Conservation (phyloP, 208 protist genomes). For the Crithidia mellificae region DNA sequence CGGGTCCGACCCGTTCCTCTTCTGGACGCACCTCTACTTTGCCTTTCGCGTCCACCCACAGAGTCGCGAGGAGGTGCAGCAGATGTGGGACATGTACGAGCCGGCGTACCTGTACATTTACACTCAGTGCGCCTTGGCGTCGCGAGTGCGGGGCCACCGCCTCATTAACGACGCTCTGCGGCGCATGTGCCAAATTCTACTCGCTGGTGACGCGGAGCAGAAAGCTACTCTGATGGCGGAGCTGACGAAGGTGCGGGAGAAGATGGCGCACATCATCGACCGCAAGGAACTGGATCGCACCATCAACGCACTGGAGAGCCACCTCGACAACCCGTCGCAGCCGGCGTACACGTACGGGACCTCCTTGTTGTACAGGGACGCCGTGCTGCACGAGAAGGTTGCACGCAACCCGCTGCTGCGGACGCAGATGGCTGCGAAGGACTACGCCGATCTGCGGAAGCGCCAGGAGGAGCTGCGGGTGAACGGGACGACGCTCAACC, state of each 20-base stretch:
- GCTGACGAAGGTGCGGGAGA: constrained; percentile 79
- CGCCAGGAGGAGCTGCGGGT: constrained; percentile 53
- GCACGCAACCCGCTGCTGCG: constrained; percentile 74
- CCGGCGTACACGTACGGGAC: constrained; percentile 80
- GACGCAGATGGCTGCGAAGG: constrained; percentile 55
- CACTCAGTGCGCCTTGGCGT: constrained; percentile 78
- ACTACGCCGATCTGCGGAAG: constrained; percentile 71
- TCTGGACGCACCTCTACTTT: constrained; percentile 90
- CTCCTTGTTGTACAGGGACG: constrained; percentile 70
- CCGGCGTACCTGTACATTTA: constrained; percentile 84
- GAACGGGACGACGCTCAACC: constrained; percentile 47
- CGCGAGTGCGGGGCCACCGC: constrained; percentile 62
- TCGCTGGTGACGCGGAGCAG: constrained; percentile 59
- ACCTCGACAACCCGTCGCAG: constrained; percentile 55
- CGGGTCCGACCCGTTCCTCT: constrained; percentile 80
- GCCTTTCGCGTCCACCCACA: constrained; percentile 80
- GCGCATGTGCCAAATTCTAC: constrained; percentile 83
- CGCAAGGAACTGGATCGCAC: constrained; percentile 77
- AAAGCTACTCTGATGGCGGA: constrained; percentile 64
- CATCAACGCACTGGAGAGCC: constrained; percentile 68
- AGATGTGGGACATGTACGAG: constrained; percentile 87
- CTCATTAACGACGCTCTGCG: constrained; percentile 84
- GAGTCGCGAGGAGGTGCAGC: constrained; percentile 63
- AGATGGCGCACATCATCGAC: constrained; percentile 81
- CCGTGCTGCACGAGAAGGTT: constrained; percentile 51